These are phyloP conservation scores for Colletotrichum sp. DNA, from an alignment of 2,329 filamentous ascomycete genomes.

Conservation along the genomic window DNA sequence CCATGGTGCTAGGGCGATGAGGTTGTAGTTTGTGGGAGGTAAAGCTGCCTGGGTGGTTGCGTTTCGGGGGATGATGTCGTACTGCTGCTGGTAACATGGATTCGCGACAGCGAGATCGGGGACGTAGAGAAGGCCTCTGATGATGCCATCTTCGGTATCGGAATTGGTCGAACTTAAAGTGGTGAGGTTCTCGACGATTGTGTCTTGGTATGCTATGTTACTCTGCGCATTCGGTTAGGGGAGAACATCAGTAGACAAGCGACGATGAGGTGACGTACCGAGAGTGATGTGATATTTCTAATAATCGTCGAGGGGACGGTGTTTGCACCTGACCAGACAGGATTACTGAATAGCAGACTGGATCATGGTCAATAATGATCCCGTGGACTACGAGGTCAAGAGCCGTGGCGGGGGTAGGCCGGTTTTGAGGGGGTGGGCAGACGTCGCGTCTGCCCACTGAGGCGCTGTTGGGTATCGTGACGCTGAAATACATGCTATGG, in stretches of 20 bases:
- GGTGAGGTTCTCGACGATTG: conserved; percentile 66
- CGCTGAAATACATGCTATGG: neutral
- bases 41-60: conserved; percentile 77
- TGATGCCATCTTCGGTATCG: conserved; percentile 61
- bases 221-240: conserved; percentile 29
- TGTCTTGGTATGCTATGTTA: conserved; percentile 56
- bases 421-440: neutral
- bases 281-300: conserved; percentile 60
- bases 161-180: conserved; percentile 76
- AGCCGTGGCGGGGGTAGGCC: neutral
- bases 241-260: neutral
- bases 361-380: neutral
- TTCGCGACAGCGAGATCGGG: conserved; percentile 68
- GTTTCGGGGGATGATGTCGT: conserved; percentile 73
- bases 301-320: conserved; percentile 59
- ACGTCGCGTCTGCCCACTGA: conserved; percentile 1
- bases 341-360: conserved; percentile 67
- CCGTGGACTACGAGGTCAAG: neutral
- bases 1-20: conserved; percentile 89
- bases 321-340: conserved; percentile 55
- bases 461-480: conserved; percentile 3
- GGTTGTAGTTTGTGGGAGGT: conserved; percentile 70
- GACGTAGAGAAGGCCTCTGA: conserved; percentile 85
- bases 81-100: conserved; percentile 67
- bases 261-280: conserved; percentile 45